Conservation (phyloP, 2,329 filamentous ascomycete genomes). For the Cordyceps fumosorosea region DNA sequence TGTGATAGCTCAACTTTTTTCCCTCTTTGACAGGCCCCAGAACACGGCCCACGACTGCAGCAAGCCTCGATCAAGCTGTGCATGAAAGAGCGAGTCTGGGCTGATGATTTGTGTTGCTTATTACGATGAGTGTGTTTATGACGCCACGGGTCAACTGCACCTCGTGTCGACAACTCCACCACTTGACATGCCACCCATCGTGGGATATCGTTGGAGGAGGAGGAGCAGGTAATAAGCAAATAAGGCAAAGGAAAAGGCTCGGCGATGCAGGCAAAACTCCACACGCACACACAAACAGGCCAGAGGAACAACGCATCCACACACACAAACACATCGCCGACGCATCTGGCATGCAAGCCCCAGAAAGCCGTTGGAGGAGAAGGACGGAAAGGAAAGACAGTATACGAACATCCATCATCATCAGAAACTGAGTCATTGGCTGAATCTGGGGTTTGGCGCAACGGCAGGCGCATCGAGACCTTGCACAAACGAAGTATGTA, state of each 20-base stretch:
- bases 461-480: background rate
- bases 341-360: conserved; percentile 2
- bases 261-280: background rate
- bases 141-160: background rate
- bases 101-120: background rate
- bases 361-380: background rate
- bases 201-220: background rate
- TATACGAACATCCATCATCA: background rate
- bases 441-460: background rate
- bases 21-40: background rate
- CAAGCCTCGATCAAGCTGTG: conserved; percentile 1
- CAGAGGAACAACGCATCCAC: background rate
- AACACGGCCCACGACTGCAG: background rate
- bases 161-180: background rate
- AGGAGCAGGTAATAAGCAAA: too few species aligned
- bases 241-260: too few species aligned
- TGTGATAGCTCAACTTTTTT: background rate
- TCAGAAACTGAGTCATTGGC: background rate
- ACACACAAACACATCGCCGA: background rate
- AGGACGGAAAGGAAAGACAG: background rate
- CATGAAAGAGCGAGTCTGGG: background rate
- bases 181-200: background rate
- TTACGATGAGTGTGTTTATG: background rate
- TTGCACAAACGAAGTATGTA: background rate
- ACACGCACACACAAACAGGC: background rate